Evolutionary conservation across 2,329 filamentous ascomycete species (phyloP), one percentile per base, ranked within the genome.

Genomic region (Hypomyces rosellus): DNA sequence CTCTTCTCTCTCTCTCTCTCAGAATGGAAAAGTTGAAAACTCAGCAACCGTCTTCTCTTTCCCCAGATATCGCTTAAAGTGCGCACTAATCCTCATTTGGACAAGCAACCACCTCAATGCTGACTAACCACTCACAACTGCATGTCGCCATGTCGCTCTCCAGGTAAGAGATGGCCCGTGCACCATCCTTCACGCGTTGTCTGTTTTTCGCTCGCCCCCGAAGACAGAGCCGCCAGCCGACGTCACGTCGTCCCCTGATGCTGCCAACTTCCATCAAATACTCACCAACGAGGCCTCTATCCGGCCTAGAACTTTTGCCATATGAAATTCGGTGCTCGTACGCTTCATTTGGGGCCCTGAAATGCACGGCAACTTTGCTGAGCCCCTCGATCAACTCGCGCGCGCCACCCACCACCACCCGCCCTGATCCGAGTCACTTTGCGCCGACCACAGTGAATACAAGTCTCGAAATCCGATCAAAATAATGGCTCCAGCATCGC

Each of bases 171-270:
- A 40, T 57, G 57, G 57, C 53, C 57, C 55, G 57, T 59, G 57
- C 52, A 50, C 43, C 22, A 11, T 44, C 69, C 68, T 66, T 69
- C 68, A 69, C 69, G 69, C 69, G 69, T 68, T 63, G 57, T 61
- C 64, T 69, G 65, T 69, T 69, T 69, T 70, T 68, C 63, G 57
- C 60, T 61, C 57, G 55, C 53, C 53, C 51, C 55, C 52, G 43
- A 52, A 55, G 53, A 55, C 52, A 58, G 59, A 63, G 60, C 61
- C 59, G 60, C 58, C 56, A 55, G 58, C 59, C 59, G 62, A 69
- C 66, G 60, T 67, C 65, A 68, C 60, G 60, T 60, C 63, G 61
- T 59, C 59, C 60, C 56, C 60, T 63, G 57, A 55, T 60, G 60
- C 59, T 54, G 53, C 55, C 56, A 57, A 54, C 55, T 53, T 49